Percentiles rank a stretch among this genome's conserved stretches.
These are phyloP conservation scores for Cladobotryum mycophilum DNA, from an alignment of 2,329 filamentous ascomycete species.

Conservation along the genomic window DNA sequence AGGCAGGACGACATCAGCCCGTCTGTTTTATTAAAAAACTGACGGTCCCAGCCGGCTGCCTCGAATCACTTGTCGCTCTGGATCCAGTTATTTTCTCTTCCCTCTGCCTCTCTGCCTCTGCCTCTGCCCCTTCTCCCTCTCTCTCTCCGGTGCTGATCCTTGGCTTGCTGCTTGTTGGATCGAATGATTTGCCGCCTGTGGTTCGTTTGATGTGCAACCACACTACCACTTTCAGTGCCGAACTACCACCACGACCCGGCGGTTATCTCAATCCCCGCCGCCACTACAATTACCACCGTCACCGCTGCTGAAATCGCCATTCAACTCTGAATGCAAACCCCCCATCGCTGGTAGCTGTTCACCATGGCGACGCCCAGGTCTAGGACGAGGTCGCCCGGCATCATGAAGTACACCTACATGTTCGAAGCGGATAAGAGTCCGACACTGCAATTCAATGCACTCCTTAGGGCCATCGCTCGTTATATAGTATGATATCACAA, in stretches of 20 bases:
- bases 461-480: constrained; percentile 61
- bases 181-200: not conserved
- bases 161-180: not conserved
- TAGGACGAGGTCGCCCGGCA: constrained; percentile 17
- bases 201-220: not conserved
- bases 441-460: constrained; percentile 58
- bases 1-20: not conserved
- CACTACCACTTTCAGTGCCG: not conserved
- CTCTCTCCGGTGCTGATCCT: not conserved
- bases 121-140: not conserved
- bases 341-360: constrained; percentile 1
- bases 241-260: constrained; percentile 1
- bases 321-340: constrained; percentile 9
- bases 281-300: not conserved
- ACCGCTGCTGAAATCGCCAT: not conserved
- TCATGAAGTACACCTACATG: constrained; percentile 55
- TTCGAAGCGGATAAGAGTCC: constrained; percentile 63
- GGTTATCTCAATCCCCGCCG: not conserved
- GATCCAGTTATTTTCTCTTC: not conserved
- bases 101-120: not conserved
- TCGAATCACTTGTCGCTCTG: constrained; percentile 1
- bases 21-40: no score
- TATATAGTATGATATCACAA: constrained; percentile 56
- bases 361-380: constrained; percentile 19
- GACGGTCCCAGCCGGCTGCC: constrained; percentile 3